Evolutionary conservation across 2,329 filamentous ascomycete genomes (phyloP).

Genomic region (Simplicillium aogashimaense): DNA sequence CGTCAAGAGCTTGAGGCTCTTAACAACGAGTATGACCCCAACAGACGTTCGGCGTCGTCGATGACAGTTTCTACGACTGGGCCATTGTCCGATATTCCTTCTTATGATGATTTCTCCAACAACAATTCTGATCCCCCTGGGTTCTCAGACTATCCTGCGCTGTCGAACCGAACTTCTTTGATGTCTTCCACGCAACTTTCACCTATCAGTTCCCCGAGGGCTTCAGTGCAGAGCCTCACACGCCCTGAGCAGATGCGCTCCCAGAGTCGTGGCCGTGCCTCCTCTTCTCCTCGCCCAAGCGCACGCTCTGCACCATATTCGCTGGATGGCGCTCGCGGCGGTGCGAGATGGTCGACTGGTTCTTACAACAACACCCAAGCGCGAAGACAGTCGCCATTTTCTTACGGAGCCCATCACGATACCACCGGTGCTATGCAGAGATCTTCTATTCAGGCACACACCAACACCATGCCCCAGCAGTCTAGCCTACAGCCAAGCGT

Average conservation of each 20-base stretch:
- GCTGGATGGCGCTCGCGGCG: slow-evolving; percentile 53
- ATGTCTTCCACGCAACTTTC: slow-evolving; percentile 64
- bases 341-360: slow-evolving; percentile 71
- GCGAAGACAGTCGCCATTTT: slow-evolving; percentile 48
- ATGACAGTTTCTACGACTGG: slow-evolving; percentile 62
- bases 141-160: slow-evolving; percentile 58
- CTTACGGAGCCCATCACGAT: slow-evolving; percentile 53
- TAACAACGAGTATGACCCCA: slow-evolving; percentile 40
- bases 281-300: slow-evolving; percentile 59
- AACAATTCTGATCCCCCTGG: slow-evolving; percentile 57
- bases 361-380: slow-evolving; percentile 52
- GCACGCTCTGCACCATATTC: slow-evolving; percentile 62
- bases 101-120: slow-evolving; percentile 62
- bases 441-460: slow-evolving; percentile 39
- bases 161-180: slow-evolving; percentile 58
- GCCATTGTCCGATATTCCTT: slow-evolving; percentile 56
- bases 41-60: slow-evolving; percentile 62
- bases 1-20: slow-evolving; percentile 38
- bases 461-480: background rate
- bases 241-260: slow-evolving; percentile 52
- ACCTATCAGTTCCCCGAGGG: slow-evolving; percentile 60
- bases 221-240: slow-evolving; percentile 43
- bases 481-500: slow-evolving; percentile 13
- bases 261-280: slow-evolving; percentile 60
- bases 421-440: slow-evolving; percentile 46